phyloP scores from a whole-genome alignment of 768 basidiomycete species.

The Lactarius vividus region DNA sequence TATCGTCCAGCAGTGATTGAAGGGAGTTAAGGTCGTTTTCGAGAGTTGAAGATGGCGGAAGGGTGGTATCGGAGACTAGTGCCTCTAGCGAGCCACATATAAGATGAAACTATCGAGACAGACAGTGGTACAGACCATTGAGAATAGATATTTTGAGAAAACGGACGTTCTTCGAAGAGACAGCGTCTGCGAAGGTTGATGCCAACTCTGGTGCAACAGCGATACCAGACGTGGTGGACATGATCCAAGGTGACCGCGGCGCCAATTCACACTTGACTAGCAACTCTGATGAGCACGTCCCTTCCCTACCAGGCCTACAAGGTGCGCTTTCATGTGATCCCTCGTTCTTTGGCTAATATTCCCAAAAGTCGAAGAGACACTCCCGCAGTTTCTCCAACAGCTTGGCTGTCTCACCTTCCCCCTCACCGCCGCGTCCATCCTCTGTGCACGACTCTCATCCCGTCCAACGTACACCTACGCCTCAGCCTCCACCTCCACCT shows the following conservation, averaged over 20 bases:
- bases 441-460: conserved; percentile 8
- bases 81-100: conserved; percentile 49
- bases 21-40: conserved; percentile 60
- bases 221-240: conserved; percentile 79
- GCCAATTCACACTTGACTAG: neutral
- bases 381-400: conserved; percentile 40
- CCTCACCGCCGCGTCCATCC: conserved; percentile 22
- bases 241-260: conserved; percentile 31
- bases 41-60: conserved; percentile 51
- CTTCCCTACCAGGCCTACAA: conserved; percentile 52
- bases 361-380: conserved; percentile 46
- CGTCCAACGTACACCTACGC: neutral
- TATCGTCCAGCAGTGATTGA: conserved; percentile 55
- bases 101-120: conserved; percentile 30
- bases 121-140: conserved; percentile 54
- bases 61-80: conserved; percentile 57
- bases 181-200: conserved; percentile 55
- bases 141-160: conserved; percentile 77
- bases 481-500: neutral
- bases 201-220: conserved; percentile 56
- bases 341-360: conserved; percentile 9
- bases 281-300: conserved; percentile 31
- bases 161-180: conserved; percentile 49
- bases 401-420: conserved; percentile 19
- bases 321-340: conserved; percentile 31